Conservation (phyloP, 2,329 filamentous ascomycete species). For the Nemania sp. region DNA sequence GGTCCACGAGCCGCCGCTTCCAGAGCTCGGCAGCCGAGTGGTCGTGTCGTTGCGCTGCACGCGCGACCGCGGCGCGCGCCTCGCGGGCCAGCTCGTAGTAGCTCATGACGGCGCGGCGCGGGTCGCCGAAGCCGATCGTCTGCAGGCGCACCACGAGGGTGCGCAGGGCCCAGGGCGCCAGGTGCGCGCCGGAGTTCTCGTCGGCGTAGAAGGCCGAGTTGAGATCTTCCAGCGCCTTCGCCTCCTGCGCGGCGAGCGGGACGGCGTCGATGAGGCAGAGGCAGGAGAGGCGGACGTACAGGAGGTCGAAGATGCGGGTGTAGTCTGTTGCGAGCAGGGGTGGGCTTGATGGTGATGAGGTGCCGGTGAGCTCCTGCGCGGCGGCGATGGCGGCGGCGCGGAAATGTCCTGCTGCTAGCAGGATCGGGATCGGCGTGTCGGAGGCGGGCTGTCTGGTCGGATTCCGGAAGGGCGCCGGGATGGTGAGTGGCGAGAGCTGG, state of each 20-base stretch:
- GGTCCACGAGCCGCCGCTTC: conserved; percentile 77
- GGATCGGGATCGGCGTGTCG: conserved; percentile 72
- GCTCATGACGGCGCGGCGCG: conserved; percentile 84
- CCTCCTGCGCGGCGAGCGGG: conserved; percentile 75
- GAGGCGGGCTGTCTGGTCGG: conserved; percentile 72
- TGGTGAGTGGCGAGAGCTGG: conserved; percentile 73
- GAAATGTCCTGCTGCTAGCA: conserved; percentile 81
- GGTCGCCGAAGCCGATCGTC: conserved; percentile 86
- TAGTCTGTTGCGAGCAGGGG: conserved; percentile 66
- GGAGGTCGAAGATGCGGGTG: conserved; percentile 76
- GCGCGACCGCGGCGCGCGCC: conserved; percentile 71
- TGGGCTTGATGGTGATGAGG: conserved; percentile 52
- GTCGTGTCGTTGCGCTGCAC: conserved; percentile 58
- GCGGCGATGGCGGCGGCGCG: conserved; percentile 79
- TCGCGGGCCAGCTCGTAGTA: conserved; percentile 90
- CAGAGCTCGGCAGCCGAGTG: conserved; percentile 73
- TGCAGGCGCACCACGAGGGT: conserved; percentile 86
- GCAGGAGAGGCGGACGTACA: conserved; percentile 85
- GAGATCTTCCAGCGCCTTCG: conserved; percentile 72
- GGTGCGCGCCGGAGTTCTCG: conserved; percentile 62
- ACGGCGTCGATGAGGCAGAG: conserved; percentile 82
- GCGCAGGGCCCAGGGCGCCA: conserved; percentile 89
- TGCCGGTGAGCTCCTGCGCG: conserved; percentile 68
- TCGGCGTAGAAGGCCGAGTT: conserved; percentile 69
- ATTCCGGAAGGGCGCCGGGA: conserved; percentile 75